Conservation (phyloP, 2,329 filamentous ascomycete genomes). For the Penicillium sp. region DNA sequence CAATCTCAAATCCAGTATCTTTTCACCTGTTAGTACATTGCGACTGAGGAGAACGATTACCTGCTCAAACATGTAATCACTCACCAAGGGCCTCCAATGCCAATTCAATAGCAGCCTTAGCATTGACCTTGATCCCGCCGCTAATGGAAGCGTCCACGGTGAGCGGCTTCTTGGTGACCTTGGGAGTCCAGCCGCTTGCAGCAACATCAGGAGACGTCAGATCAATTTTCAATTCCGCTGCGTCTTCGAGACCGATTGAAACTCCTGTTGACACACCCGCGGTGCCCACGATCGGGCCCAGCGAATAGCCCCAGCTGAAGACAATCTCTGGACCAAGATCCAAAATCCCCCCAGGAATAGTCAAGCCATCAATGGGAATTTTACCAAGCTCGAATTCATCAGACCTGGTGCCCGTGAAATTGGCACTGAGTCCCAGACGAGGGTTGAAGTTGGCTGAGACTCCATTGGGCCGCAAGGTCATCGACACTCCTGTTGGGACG, state of each 20-base stretch:
- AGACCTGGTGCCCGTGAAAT: neutral
- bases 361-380: neutral
- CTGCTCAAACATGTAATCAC: neutral
- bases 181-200: neutral
- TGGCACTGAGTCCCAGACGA: neutral
- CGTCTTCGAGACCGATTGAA: slow-evolving; percentile 18
- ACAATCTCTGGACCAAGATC: neutral
- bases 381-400: neutral
- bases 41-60: neutral
- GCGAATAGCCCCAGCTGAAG: slow-evolving; percentile 12
- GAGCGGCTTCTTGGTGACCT: neutral
- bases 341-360: neutral
- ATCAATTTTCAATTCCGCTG: slow-evolving; percentile 24
- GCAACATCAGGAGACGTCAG: slow-evolving; percentile 20
- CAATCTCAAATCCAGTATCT: neutral
- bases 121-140: neutral
- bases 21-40: neutral
- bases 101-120: neutral
- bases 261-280: neutral
- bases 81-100: slow-evolving; percentile 2
- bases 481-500: neutral
- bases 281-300: neutral
- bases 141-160: neutral
- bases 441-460: neutral
- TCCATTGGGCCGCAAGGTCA: neutral